Percentiles rank a stretch among this genome's conserved stretches.
Evolutionary conservation across 331 rosid species (phyloP).

Genomic region (Quercus phellos): DNA sequence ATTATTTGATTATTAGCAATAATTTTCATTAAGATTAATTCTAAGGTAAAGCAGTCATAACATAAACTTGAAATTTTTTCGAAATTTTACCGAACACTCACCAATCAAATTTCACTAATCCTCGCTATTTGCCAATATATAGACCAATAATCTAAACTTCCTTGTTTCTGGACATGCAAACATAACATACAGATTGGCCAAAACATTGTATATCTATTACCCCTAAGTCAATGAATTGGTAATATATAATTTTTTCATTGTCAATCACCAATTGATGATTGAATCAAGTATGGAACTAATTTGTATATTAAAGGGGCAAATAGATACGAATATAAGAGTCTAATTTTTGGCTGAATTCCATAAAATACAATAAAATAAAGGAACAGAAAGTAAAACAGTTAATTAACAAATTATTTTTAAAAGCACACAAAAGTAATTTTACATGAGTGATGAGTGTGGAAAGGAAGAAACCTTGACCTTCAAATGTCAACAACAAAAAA

Average conservation of each 20-base stretch:
- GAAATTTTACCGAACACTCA: no score
- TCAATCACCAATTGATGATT: not conserved
- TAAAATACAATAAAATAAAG: no score
- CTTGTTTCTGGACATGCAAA: not conserved
- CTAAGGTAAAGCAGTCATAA: no score
- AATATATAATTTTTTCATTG: not conserved
- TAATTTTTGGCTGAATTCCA: not conserved
- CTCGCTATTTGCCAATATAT: not conserved
- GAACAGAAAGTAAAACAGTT: no score
- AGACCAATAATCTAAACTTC: not conserved
- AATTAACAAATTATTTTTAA: not conserved
- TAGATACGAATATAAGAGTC: no score
- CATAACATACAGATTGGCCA: not conserved
- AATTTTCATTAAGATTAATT: not conserved
- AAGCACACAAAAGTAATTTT: constrained; percentile 10
- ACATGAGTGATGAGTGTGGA: not conserved
- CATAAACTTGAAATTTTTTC: no score
- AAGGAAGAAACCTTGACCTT: not conserved
- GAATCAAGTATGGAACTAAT: not conserved
- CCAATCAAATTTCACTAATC: not conserved
- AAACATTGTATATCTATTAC: not conserved
- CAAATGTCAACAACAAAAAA: not conserved
- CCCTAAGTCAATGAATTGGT: not conserved
- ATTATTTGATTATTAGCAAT: not conserved
- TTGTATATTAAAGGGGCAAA: not conserved